Percentiles rank a stretch among this genome's conserved stretches.
Conservation (phyloP, 352 stramenopile species). For the Phytophthora macrochlamydospora region DNA sequence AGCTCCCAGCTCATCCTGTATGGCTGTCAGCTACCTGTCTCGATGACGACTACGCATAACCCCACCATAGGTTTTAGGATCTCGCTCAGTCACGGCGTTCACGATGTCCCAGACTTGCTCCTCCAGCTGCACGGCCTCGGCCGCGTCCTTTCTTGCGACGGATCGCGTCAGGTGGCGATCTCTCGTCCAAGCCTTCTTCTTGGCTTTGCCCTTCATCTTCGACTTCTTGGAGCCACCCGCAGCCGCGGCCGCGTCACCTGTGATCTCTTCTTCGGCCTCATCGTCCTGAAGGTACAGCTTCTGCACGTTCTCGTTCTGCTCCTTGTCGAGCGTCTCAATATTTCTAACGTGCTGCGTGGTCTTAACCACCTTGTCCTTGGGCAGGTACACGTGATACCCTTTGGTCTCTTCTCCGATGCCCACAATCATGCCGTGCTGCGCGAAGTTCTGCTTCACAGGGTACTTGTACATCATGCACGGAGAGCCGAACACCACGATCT, state of each 20-base stretch:
- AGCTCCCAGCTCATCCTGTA: constrained; percentile 3
- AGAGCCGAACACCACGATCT: constrained; percentile 12
- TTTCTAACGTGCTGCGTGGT: constrained; percentile 10
- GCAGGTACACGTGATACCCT: constrained; percentile 5
- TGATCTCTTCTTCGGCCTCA: neutral
- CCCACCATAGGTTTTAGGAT: constrained; percentile 15
- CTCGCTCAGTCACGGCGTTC: neutral
- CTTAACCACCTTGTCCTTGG: neutral
- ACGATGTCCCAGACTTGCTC: neutral
- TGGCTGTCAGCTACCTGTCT: neutral
- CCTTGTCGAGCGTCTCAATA: constrained; percentile 2
- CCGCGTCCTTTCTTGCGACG: neutral
- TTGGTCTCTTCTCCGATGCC: constrained; percentile 9
- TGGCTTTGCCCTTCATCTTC: neutral
- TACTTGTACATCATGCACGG: constrained; percentile 1
- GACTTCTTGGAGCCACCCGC: neutral
- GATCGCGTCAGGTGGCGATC: neutral
- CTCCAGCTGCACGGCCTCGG: neutral
- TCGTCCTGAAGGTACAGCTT: neutral
- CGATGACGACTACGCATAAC: constrained; percentile 2
- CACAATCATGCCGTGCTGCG: neutral
- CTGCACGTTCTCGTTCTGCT: neutral
- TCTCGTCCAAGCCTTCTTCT: constrained; percentile 3
- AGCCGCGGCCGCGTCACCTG: neutral
- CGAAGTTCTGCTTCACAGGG: neutral